These are phyloP conservation scores for Pyracantha coccinea DNA, from an alignment of 331 rosid genomes.

Conservation along the genomic window DNA sequence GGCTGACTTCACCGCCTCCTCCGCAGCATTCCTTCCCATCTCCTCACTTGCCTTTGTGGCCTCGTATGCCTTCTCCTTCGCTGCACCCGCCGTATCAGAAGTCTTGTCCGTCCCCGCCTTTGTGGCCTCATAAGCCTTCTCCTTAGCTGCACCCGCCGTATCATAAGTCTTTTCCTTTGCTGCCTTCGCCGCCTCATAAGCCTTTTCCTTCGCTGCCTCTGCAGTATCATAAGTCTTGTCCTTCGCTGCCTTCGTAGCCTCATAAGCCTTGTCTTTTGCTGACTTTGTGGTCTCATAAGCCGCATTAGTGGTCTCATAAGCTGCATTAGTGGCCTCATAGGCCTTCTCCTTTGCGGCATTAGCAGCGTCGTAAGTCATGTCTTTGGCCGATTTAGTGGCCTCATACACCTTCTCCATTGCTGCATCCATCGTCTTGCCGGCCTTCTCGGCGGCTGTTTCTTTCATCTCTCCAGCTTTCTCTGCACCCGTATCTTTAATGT, in stretches of 20 bases:
- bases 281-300: not conserved
- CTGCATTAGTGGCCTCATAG: not conserved
- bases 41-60: not conserved
- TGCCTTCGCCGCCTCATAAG: not conserved
- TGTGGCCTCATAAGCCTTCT: not conserved
- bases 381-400: not conserved
- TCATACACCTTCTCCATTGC: not conserved
- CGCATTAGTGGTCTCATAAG: not conserved
- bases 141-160: not conserved
- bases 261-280: conserved; percentile 7
- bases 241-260: not conserved
- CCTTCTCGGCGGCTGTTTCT: conserved; percentile 17
- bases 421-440: not conserved
- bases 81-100: not conserved
- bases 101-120: not conserved
- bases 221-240: not conserved
- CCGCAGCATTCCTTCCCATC: too few species aligned
- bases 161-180: conserved; percentile 1
- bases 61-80: conserved; percentile 8
- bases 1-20: not conserved
- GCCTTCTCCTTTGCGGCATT: conserved; percentile 5
- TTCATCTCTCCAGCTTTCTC: conserved; percentile 23
- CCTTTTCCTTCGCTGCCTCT: conserved; percentile 13
- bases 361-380: not conserved
- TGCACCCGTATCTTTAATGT: conserved; percentile 18